Evolutionary conservation across 192 early-diverging fungal genomes (phyloP), one percentile per base, ranked within the genome.

Genomic region (Podila clonocystis): DNA sequence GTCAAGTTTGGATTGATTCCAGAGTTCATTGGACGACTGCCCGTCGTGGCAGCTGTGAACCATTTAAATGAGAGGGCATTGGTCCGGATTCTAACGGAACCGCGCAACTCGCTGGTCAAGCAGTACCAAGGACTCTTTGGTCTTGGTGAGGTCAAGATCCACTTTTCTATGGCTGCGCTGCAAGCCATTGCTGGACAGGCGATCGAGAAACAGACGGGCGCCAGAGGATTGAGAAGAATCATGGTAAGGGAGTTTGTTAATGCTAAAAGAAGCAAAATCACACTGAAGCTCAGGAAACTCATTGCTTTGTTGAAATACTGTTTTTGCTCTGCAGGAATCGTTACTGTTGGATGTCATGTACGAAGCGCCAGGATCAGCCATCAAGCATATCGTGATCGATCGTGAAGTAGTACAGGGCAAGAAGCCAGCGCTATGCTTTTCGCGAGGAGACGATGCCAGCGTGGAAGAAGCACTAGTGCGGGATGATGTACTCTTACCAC

Each of bases 1-100:
- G 87, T 95, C 62, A 92, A 91, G 69, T 96, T 90, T 70, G 95
- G 95, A 4, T 82, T 96, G 26, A 95, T 96, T 58, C 95, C 95
- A 33, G 95, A 96, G 82, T 94, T 96, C 67, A 91, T 96, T 19
- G 94, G 94, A 22, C 86, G 95, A 11, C 59, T 96, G 13, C 95
- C 95, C 9, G 91, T 94, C 20, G 68, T 95, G 34, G 93, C 95
- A 31, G 89, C 87, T 45, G 93, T 95, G 8, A 88, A 85, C 15
- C 86, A 87, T n/a, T 82, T 96, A 34, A 66, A 73, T 45, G 85
- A 87, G 15, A 84, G 91, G 4, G 91, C 93, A 26, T 82, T 95
- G 36, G 85, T 92, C 5, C 85, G 90, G 8, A 89, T 96, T 7
- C 67, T 96, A 49, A 87, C 88, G 1, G 93, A 96, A 70, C 95